Conservation (phyloP, 495 filamentous ascomycete genomes). For the Oleoguttula mirabilis region DNA sequence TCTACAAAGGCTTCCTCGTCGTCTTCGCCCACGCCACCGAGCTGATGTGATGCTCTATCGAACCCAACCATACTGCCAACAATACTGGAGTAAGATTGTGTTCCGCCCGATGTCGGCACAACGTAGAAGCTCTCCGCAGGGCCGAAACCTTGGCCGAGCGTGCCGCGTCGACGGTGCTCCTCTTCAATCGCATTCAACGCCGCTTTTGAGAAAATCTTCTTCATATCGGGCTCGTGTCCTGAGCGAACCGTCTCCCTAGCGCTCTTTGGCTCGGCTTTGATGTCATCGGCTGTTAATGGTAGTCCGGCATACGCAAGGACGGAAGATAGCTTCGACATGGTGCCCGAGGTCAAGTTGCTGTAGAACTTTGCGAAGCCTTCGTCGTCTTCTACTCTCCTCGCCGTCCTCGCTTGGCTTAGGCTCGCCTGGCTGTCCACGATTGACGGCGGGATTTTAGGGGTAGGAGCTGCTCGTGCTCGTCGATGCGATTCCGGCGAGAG, state of each 20-base stretch:
- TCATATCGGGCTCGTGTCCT: constrained; percentile 57
- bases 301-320: constrained; percentile 87
- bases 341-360: constrained; percentile 60
- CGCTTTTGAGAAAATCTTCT: constrained; percentile 63
- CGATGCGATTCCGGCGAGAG: constrained; percentile 13
- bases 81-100: constrained; percentile 79
- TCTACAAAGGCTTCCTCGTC: constrained; percentile 72
- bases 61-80: too few relatives aligned
- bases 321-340: constrained; percentile 74
- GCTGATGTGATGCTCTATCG: neutral
- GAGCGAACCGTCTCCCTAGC: constrained; percentile 19
- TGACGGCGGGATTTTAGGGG: constrained; percentile 10
- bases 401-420: neutral
- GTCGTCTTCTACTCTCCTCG: constrained; percentile 12
- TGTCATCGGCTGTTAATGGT: constrained; percentile 52
- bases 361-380: constrained; percentile 70
- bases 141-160: constrained; percentile 33
- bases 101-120: constrained; percentile 80
- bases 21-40: constrained; percentile 39
- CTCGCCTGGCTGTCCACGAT: constrained; percentile 17
- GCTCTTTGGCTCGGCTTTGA: constrained; percentile 3
- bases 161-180: constrained; percentile 18
- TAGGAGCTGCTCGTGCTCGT: neutral
- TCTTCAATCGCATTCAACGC: constrained; percentile 61
- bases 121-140: constrained; percentile 84